These are phyloP conservation scores for Lithohypha guttulata DNA, from an alignment of 2,329 filamentous ascomycete species.

Conservation along the genomic window DNA sequence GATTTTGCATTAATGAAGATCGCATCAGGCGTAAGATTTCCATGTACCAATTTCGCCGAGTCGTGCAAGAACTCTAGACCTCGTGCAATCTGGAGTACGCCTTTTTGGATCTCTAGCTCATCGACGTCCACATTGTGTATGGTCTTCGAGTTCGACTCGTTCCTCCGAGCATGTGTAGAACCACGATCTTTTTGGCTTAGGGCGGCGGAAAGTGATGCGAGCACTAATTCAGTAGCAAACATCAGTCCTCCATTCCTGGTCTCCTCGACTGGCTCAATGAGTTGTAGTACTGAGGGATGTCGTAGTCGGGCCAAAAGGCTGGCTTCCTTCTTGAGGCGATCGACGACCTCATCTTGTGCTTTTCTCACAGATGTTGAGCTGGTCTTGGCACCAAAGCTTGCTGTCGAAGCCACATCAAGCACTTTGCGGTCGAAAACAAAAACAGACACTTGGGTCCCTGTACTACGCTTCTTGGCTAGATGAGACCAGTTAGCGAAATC, in stretches of 20 bases:
- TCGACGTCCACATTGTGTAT: constrained; percentile 84
- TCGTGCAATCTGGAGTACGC: constrained; percentile 82
- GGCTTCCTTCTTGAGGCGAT: constrained; percentile 83
- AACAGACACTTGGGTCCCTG: constrained; percentile 75
- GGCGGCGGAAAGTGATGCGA: constrained; percentile 72
- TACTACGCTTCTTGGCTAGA: constrained; percentile 80
- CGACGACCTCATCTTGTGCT: constrained; percentile 77
- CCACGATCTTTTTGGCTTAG: constrained; percentile 67
- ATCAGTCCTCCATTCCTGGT: constrained; percentile 83
- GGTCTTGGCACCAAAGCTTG: constrained; percentile 49
- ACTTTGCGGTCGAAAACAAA: constrained; percentile 91
- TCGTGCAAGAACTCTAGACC: constrained; percentile 92
- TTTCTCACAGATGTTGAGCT: constrained; percentile 63
- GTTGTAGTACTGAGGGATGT: constrained; percentile 83
- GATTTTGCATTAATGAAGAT: constrained; percentile 94
- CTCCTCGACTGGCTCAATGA: constrained; percentile 91
- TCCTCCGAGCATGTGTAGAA: constrained; percentile 4
- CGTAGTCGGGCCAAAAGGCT: constrained; percentile 76
- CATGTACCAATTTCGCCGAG: constrained; percentile 85
- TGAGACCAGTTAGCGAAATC: too few relatives aligned
- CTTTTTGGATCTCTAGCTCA: constrained; percentile 95
- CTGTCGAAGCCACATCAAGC: constrained; percentile 55
- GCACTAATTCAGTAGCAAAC: constrained; percentile 89
- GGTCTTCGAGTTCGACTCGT: constrained; percentile 36
- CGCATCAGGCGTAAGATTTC: constrained; percentile 86